A percentile compares a stretch with the other conserved stretches of the same genome.
Evolutionary conservation across 2,329 filamentous ascomycete species (phyloP).

Genomic region (Torrubiellomyces zombiae): DNA sequence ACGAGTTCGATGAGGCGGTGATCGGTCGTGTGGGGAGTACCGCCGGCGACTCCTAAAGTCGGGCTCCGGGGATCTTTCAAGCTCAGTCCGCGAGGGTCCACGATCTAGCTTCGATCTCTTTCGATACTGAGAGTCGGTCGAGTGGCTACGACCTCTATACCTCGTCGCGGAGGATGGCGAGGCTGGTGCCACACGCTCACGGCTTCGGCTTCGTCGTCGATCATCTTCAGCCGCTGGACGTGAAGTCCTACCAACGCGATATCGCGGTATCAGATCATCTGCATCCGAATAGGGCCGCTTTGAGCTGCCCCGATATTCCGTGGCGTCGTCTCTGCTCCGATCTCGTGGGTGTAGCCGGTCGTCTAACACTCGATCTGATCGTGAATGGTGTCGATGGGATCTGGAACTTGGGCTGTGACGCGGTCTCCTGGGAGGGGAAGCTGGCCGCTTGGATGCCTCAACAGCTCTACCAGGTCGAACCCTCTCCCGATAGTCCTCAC

Average conservation of each 20-base stretch:
- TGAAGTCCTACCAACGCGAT: constrained; percentile 15
- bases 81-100: constrained; percentile 21
- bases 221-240: constrained; percentile 14
- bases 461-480: constrained; percentile 18
- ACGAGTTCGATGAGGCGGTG: constrained; percentile 14
- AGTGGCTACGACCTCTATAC: constrained; percentile 24
- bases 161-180: constrained; percentile 24
- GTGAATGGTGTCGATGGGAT: constrained; percentile 16
- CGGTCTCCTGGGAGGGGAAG: constrained; percentile 15
- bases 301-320: constrained; percentile 11
- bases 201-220: constrained; percentile 18
- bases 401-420: constrained; percentile 13
- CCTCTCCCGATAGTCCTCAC: constrained; percentile 20
- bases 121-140: constrained; percentile 18
- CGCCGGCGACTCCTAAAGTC: constrained; percentile 14
- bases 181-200: constrained; percentile 14
- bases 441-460: constrained; percentile 14
- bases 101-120: constrained; percentile 22
- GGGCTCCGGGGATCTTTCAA: constrained; percentile 22
- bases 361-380: constrained; percentile 16
- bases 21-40: constrained; percentile 16
- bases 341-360: constrained; percentile 21
- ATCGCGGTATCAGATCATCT: constrained; percentile 22
- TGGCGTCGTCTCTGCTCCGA: constrained; percentile 17
- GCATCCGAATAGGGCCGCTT: constrained; percentile 13